Evolutionary conservation across 495 filamentous ascomycete species (phyloP).

Genomic region (Aspergillus kassunensis): DNA sequence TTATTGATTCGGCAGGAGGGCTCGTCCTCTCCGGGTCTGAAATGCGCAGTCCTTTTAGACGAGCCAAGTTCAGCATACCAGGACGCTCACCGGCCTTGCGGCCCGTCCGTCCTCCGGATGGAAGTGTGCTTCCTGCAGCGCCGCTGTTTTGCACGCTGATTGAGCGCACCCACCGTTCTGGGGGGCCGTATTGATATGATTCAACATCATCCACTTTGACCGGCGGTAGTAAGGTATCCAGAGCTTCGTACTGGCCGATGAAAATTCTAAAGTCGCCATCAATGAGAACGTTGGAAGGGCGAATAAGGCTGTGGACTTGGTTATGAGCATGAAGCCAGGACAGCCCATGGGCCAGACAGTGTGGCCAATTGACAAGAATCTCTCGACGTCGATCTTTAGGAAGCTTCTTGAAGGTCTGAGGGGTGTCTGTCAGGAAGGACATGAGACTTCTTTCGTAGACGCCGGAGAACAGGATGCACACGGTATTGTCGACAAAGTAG

Average conservation of each 20-base stretch:
- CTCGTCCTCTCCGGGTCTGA: slow-evolving; percentile 18
- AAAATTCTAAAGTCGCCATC: slow-evolving; percentile 67
- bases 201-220: slow-evolving; percentile 65
- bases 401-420: slow-evolving; percentile 63
- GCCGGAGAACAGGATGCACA: slow-evolving; percentile 76
- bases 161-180: slow-evolving; percentile 65
- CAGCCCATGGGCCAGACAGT: slow-evolving; percentile 76
- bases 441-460: slow-evolving; percentile 72
- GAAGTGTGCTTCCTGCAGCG: slow-evolving; percentile 24
- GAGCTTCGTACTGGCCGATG: slow-evolving; percentile 66
- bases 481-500: slow-evolving; percentile 66
- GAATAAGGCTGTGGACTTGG: slow-evolving; percentile 73
- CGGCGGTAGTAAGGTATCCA: slow-evolving; percentile 53
- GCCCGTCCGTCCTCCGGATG: slow-evolving; percentile 47
- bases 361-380: slow-evolving; percentile 78
- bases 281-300: slow-evolving; percentile 77
- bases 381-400: slow-evolving; percentile 66
- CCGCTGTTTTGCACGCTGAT: slow-evolving; percentile 31
- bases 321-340: slow-evolving; percentile 72
- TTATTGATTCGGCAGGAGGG: slow-evolving; percentile 30
- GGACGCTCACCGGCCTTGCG: slow-evolving; percentile 25
- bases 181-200: slow-evolving; percentile 81
- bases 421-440: slow-evolving; percentile 67
- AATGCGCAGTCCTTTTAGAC: slow-evolving; percentile 21
- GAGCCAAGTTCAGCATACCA: slow-evolving; percentile 17